These are phyloP conservation scores for Erodium maritimum DNA, from an alignment of 345 rosid genomes.

Conservation along the genomic window DNA sequence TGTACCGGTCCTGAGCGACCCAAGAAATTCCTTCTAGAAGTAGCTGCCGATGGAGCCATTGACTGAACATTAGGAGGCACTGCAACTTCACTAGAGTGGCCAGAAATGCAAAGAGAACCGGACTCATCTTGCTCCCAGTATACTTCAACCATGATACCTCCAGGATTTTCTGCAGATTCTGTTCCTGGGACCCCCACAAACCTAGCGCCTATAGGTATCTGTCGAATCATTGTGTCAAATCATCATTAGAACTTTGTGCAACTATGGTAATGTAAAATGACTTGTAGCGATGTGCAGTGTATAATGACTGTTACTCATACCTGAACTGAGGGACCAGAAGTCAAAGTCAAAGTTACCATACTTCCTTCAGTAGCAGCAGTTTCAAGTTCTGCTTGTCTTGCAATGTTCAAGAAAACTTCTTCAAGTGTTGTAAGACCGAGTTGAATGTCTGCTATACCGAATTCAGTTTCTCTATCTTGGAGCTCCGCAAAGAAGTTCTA, in stretches of 20 bases:
- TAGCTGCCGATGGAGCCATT: constrained; percentile 14
- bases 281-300: background rate
- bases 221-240: constrained; percentile 13
- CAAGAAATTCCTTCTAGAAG: constrained; percentile 12
- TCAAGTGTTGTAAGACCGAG: constrained; percentile 89
- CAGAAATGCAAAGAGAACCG: constrained; percentile 75
- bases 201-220: constrained; percentile 81
- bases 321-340: constrained; percentile 60
- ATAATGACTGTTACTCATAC: constrained; percentile 14
- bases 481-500: constrained; percentile 59
- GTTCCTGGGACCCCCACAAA: constrained; percentile 70
- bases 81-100: constrained; percentile 64
- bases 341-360: constrained; percentile 43
- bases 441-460: constrained; percentile 72
- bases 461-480: constrained; percentile 49
- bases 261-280: constrained; percentile 1
- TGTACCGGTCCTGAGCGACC: constrained; percentile 30
- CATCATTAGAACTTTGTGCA: too few species aligned
- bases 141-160: constrained; percentile 83
- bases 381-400: constrained; percentile 84
- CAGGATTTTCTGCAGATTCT: constrained; percentile 43
- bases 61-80: constrained; percentile 36
- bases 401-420: constrained; percentile 94
- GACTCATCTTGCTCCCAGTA: constrained; percentile 81
- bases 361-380: constrained; percentile 70